Conservation (phyloP, 2,329 filamentous ascomycete genomes). For the Cladosporium oxysporum region DNA sequence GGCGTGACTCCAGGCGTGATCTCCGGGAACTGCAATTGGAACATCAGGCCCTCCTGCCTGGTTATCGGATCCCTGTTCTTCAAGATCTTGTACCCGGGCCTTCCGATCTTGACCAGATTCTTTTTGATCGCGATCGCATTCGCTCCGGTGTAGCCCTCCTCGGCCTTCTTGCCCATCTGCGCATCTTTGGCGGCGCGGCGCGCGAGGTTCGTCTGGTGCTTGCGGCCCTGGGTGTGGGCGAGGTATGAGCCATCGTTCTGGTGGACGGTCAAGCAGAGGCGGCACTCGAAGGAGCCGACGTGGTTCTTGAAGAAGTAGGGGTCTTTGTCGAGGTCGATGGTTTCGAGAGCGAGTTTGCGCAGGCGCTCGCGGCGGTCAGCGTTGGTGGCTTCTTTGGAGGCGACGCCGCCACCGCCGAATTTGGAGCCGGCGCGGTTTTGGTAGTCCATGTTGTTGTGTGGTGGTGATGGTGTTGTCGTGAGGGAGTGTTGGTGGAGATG, state of each 20-base stretch:
- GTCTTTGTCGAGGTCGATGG: slow-evolving; percentile 98
- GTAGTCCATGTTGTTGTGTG: slow-evolving; percentile 32
- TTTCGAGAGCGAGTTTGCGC: slow-evolving; percentile 96
- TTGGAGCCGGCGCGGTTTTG: slow-evolving; percentile 96
- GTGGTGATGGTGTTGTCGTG: background rate
- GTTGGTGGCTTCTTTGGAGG: slow-evolving; percentile 89
- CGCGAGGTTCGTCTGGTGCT: slow-evolving; percentile 98
- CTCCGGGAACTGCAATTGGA: slow-evolving; percentile 94
- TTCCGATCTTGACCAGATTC: slow-evolving; percentile 90
- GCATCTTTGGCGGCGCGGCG: slow-evolving; percentile 94
- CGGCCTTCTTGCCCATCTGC: slow-evolving; percentile 75
- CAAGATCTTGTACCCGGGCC: slow-evolving; percentile 96
- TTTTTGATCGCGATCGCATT: slow-evolving; percentile 70
- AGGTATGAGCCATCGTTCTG: slow-evolving; percentile 99
- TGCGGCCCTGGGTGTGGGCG: slow-evolving; percentile 95
- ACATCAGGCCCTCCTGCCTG: slow-evolving; percentile 85
- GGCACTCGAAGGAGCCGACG: slow-evolving; percentile 95
- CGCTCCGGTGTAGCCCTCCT: slow-evolving; percentile 68
- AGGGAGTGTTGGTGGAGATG: background rate
- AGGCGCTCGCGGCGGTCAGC: slow-evolving; percentile 96
- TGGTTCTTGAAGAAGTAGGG: slow-evolving; percentile 99
- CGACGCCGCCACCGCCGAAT: slow-evolving; percentile 95
- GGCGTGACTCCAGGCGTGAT: slow-evolving; percentile 74
- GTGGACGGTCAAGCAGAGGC: slow-evolving; percentile 94
- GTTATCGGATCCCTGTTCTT: slow-evolving; percentile 90